phyloP scores from a whole-genome alignment of 177 flowering plant species.

The Vitis hybrid region DNA sequence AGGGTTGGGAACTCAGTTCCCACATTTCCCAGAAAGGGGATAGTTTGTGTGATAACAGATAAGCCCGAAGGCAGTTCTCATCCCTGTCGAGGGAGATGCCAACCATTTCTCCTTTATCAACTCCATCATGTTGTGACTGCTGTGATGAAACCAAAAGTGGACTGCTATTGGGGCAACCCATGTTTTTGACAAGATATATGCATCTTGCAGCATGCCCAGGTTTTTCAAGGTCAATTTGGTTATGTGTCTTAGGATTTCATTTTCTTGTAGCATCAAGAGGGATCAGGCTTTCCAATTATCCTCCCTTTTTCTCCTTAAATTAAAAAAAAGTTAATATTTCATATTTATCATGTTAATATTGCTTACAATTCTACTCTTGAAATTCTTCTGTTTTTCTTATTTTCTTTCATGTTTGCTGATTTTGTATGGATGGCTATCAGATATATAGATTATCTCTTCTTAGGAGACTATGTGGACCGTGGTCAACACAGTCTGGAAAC shows the following conservation, averaged over 20 bases:
- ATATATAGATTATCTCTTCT: constrained; percentile 95
- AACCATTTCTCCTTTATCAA: too few species aligned
- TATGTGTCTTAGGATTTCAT: too few species aligned
- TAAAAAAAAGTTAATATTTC: not conserved
- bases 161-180: too few species aligned
- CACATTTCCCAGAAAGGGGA: too few species aligned
- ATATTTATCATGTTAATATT: not conserved
- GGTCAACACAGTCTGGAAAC: constrained; percentile 99
- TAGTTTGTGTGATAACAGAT: too few species aligned
- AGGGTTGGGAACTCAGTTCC: too few species aligned
- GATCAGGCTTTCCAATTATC: not conserved
- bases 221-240: not conserved
- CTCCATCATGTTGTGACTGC: too few species aligned
- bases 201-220: not conserved
- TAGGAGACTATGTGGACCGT: constrained; percentile 99
- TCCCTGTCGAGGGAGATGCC: too few species aligned
- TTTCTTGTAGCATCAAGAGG: not conserved
- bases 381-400: not conserved
- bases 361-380: not conserved
- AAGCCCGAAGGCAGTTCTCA: too few species aligned
- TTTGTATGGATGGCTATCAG: constrained; percentile 44
- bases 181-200: too few species aligned
- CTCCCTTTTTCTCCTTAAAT: not conserved
- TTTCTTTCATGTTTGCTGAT: constrained; percentile 16
- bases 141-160: too few species aligned